Base-by-base conservation (phyloP, 2,329 filamentous ascomycete genomes). In the Dactylonectria estremocensis region DNA sequence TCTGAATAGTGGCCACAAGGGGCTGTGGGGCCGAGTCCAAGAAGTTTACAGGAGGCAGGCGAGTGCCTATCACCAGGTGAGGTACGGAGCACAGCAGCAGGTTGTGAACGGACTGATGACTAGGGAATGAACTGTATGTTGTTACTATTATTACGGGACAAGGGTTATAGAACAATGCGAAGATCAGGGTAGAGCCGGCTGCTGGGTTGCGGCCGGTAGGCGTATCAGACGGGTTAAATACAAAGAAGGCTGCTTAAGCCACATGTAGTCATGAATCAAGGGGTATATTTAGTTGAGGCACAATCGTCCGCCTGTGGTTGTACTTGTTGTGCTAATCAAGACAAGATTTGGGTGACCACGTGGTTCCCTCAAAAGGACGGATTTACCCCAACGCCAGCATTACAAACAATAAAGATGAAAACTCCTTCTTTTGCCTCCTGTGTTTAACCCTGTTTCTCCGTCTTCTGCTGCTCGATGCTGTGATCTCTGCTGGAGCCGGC, bases 11-110 rank as follows among this genome's bases (percentile, higher is more conserved):
- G 69, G 71, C 4, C 78, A 80, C 55, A 65, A 71, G 8, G 78
- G 78, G 1, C 61, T 78, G 3, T 74, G 78, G 50, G 78, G 78
- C 0, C 65, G 77, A 31, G 78, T 80, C 9, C 75, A 77, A 61
- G 76, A 79, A 58, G 64, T 62, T 11, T 72, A 77, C 33, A 72
- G 78, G 50, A 73, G 66, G 49, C 69, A 75, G 69, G 65, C 69
- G 48, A 74, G 68, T 8, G 63, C 54, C 6, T 77, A 73, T 46
- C 68, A 77, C 49, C 62, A 65, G 45, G 61, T 67, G 37, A 67
- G 73, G 40, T 70, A 69, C 16, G 74, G 70, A 45, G 66, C 64
- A 0, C 74, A 71, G 20, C 57, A 73, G 2, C 73, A 76, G n/a
- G 72, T 76, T 37, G 72, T 66, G 3, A 68, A 68, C 33, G 62